phyloP scores from a whole-genome alignment of 176 grass and related monocot genomes.

The Musa troglodytarum region DNA sequence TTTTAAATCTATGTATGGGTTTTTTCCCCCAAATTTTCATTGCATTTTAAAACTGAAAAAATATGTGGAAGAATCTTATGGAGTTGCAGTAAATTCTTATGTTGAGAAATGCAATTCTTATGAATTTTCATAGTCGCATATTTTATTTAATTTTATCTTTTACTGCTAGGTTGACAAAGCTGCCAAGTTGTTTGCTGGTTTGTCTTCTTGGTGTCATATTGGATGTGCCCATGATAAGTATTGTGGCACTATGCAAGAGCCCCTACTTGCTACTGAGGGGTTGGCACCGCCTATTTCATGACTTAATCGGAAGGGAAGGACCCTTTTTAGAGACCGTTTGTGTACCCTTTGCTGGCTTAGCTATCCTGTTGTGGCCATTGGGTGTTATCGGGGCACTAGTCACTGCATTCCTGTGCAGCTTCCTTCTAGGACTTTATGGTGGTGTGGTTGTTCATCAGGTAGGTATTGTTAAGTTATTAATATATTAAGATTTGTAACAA shows the following conservation, averaged over 20 bases:
- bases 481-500: background rate
- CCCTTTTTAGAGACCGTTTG: slow-evolving; percentile 81
- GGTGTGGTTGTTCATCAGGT: slow-evolving; percentile 77
- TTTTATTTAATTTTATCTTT: background rate
- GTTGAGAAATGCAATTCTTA: background rate
- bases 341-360: slow-evolving; percentile 74
- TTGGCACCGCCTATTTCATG: slow-evolving; percentile 72
- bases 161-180: slow-evolving; percentile 40
- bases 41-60: no score
- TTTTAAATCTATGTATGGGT: no score
- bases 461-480: background rate
- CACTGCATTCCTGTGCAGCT: slow-evolving; percentile 60
- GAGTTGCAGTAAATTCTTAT: background rate
- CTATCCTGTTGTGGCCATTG: slow-evolving; percentile 76
- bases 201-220: slow-evolving; percentile 43
- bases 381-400: slow-evolving; percentile 53
- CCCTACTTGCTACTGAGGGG: slow-evolving; percentile 75
- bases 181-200: slow-evolving; percentile 45
- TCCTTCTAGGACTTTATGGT: slow-evolving; percentile 47
- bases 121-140: background rate
- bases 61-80: background rate
- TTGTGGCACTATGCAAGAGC: slow-evolving; percentile 74
- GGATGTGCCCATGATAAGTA: slow-evolving; percentile 63
- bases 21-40: no score
- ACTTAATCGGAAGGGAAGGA: slow-evolving; percentile 79